These are phyloP conservation scores for Penicillium sp. DNA, from an alignment of 2,329 filamentous ascomycete genomes.

Conservation along the genomic window DNA sequence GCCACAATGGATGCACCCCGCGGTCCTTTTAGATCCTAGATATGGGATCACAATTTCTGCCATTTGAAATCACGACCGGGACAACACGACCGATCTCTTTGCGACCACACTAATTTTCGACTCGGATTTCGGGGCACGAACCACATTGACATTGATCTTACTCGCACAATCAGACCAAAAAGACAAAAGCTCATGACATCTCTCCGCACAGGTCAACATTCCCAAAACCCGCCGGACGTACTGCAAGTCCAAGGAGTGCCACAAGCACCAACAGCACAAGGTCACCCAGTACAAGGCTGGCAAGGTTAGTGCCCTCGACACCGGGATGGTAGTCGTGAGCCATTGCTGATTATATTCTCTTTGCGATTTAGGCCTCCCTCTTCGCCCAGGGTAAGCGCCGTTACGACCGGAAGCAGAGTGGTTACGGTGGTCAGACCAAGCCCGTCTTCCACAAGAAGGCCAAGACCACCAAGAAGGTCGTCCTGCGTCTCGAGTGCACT, in stretches of 20 bases:
- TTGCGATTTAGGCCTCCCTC: constrained; percentile 66
- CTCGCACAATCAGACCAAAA: neutral
- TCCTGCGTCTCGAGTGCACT: constrained; percentile 96
- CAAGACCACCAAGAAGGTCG: constrained; percentile 99
- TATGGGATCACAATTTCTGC: neutral
- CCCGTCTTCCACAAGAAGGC: constrained; percentile 99
- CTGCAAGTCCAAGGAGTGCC: constrained; percentile 95
- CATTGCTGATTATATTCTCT: constrained; percentile 26
- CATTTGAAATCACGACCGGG: neutral
- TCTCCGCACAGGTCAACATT: constrained; percentile 76
- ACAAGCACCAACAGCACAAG: constrained; percentile 89
- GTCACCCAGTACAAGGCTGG: constrained; percentile 97
- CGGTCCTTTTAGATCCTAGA: neutral
- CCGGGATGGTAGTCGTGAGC: constrained; percentile 18
- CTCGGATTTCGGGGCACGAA: constrained; percentile 10
- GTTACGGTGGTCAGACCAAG: constrained; percentile 99
- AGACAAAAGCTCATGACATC: constrained; percentile 27
- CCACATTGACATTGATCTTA: constrained; percentile 8
- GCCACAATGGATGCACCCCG: neutral
- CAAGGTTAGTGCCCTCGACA: constrained; percentile 60
- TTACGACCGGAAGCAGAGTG: constrained; percentile 98
- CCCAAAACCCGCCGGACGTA: constrained; percentile 97
- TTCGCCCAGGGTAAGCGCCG: constrained; percentile 99
- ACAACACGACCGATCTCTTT: neutral
- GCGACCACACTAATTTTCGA: constrained; percentile 9